Conservation (phyloP, 306 rosid species). For the Vigna reflexopilosa region DNA sequence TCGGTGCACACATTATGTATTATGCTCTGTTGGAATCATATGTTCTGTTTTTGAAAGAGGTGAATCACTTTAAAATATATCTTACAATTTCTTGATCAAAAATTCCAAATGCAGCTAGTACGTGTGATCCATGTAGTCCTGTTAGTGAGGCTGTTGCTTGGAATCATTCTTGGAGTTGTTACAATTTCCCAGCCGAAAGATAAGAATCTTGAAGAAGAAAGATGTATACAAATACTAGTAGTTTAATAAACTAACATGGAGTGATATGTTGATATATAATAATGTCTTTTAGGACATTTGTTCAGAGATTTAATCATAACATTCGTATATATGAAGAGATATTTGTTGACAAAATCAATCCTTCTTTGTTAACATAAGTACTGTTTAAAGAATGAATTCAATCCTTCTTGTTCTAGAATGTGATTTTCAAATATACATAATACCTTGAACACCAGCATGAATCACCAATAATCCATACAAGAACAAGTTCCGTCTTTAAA, state of each 20-base stretch:
- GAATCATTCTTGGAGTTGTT: neutral
- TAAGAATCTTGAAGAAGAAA: neutral
- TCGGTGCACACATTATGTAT: neutral
- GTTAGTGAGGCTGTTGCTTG: no score
- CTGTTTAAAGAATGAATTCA: neutral
- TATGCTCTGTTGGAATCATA: neutral
- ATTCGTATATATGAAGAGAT: no score
- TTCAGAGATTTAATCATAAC: no score
- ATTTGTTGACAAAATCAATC: no score
- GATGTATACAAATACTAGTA: neutral
- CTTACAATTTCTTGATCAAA: neutral
- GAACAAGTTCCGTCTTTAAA: constrained; percentile 73
- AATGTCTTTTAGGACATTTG: no score
- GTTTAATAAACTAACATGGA: no score
- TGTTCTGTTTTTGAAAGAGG: no score
- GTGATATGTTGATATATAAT: no score
- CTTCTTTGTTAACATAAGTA: no score
- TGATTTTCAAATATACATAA: neutral
- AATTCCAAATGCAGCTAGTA: neutral
- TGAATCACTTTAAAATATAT: neutral
- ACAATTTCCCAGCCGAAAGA: neutral
- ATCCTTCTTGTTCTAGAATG: neutral
- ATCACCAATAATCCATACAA: constrained; percentile 77
- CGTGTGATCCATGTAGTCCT: no score
- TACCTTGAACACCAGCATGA: neutral